phyloP scores from a whole-genome alignment of 1,284 basidiomycete species.

The Ceratorhiza oryzae-sativae region DNA sequence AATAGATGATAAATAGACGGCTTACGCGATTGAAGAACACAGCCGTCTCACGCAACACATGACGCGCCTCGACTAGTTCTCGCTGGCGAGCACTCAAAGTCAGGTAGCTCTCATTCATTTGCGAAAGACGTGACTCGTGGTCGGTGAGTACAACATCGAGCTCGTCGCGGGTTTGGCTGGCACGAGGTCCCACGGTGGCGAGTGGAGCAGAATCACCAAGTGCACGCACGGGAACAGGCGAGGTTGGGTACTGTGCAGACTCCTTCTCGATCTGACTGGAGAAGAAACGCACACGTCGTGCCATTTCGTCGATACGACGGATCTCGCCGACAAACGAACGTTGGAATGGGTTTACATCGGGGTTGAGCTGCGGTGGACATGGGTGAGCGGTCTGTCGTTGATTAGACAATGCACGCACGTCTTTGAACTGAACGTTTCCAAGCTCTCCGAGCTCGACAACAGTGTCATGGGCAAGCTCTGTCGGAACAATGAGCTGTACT shows the following conservation, averaged over 20 bases:
- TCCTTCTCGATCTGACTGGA: conserved; percentile 85
- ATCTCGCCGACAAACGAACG: conserved; percentile 97
- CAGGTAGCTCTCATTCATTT: conserved; percentile 96
- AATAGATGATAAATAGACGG: conserved; percentile 21
- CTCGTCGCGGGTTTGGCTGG: conserved; percentile 93
- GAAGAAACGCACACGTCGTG: conserved; percentile 92
- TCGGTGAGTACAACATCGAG: conserved; percentile 87
- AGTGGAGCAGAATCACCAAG: conserved; percentile 83
- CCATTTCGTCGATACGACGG: conserved; percentile 94
- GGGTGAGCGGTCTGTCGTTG: conserved; percentile 1
- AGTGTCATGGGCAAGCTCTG: conserved; percentile 96
- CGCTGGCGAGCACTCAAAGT: conserved; percentile 84
- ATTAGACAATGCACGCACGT: conserved; percentile 63
- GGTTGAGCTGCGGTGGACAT: conserved; percentile 74
- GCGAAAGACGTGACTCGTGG: conserved; percentile 83
- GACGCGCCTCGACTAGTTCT: conserved; percentile 90
- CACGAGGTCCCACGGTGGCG: conserved; percentile 85
- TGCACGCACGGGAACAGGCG: conserved; percentile 80
- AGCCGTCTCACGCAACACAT: conserved; percentile 94
- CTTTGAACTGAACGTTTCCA: conserved; percentile 97
- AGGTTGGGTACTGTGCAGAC: conserved; percentile 56
- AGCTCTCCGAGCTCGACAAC: conserved; percentile 95
- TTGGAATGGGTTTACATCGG: conserved; percentile 96
- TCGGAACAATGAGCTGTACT: conserved; percentile 97
- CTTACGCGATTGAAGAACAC: conserved; percentile 91